A percentile compares a stretch with the other conserved stretches of the same genome.
Evolutionary conservation across 345 rosid genomes (phyloP).

Genomic region (Camelina hispida): DNA sequence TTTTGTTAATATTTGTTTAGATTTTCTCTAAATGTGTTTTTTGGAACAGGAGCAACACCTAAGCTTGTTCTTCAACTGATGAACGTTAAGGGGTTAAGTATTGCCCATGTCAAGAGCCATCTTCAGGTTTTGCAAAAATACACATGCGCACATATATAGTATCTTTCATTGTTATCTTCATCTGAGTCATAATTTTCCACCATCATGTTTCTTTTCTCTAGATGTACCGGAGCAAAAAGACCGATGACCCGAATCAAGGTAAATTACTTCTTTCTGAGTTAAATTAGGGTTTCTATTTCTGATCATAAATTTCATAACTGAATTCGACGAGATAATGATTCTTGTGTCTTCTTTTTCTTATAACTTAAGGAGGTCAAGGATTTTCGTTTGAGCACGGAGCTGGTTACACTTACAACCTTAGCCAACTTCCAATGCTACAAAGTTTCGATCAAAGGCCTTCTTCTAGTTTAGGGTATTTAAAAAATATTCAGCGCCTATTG

Average conservation of each 20-base stretch:
- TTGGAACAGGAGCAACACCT: constrained; percentile 76
- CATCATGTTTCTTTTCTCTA: constrained; percentile 24
- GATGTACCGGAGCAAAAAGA: constrained; percentile 84
- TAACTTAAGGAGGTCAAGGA: constrained; percentile 55
- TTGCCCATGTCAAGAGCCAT: constrained; percentile 91
- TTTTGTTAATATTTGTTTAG: constrained; percentile 26
- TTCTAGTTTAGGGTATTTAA: constrained; percentile 46
- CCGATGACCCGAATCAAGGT: constrained; percentile 63
- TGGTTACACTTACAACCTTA: constrained; percentile 59
- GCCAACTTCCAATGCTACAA: constrained; percentile 68
- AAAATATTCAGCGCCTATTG: background rate
- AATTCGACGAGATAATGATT: background rate
- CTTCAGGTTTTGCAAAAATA: constrained; percentile 61
- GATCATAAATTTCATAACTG: background rate
- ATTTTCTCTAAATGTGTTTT: constrained; percentile 22
- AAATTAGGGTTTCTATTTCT: constrained; percentile 46
- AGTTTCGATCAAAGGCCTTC: constrained; percentile 58
- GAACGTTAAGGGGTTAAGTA: constrained; percentile 78
- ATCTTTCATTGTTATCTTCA: background rate
- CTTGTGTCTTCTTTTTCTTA: background rate
- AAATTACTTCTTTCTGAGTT: constrained; percentile 4
- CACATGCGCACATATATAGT: background rate
- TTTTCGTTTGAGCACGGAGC: constrained; percentile 50
- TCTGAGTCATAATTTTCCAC: constrained; percentile 4
- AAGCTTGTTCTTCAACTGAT: constrained; percentile 81